These are phyloP conservation scores for Rhododendron vialii DNA, from an alignment of 148 eudicot species.

Conservation along the genomic window DNA sequence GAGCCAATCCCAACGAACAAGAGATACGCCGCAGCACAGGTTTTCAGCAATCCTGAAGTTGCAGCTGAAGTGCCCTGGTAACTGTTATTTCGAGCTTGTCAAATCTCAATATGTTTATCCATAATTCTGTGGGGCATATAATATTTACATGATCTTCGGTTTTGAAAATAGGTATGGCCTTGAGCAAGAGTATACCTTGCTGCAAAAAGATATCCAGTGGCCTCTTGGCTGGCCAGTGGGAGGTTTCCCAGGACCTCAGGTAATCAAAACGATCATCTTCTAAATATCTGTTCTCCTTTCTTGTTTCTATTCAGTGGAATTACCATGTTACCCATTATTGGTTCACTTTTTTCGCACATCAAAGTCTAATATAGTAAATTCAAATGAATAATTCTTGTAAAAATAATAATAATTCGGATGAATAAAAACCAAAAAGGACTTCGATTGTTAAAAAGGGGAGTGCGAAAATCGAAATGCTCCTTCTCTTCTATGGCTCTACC, in stretches of 20 bases:
- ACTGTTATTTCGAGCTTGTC: background rate
- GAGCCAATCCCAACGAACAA: slow-evolving; percentile 57
- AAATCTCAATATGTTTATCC: background rate
- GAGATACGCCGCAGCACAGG: slow-evolving; percentile 35
- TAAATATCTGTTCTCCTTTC: background rate
- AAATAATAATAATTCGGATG: background rate
- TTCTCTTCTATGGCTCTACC: background rate
- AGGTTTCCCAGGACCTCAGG: slow-evolving; percentile 56
- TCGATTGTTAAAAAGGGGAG: too few relatives aligned
- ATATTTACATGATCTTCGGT: background rate
- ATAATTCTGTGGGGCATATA: too few relatives aligned
- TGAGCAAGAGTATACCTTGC: slow-evolving; percentile 53
- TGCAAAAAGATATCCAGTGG: slow-evolving; percentile 46
- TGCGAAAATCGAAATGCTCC: background rate
- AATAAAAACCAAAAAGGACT: background rate
- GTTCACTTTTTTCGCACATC: background rate
- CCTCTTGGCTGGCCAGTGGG: slow-evolving; percentile 52
- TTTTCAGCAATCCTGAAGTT: slow-evolving; percentile 44
- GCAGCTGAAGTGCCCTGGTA: slow-evolving; percentile 45
- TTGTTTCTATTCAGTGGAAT: background rate
- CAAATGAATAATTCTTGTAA: background rate
- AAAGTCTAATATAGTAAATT: background rate
- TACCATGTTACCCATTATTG: background rate
- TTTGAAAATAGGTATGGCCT: slow-evolving; percentile 34
- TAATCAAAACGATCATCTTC: slow-evolving; percentile 8